A percentile compares a stretch with the other conserved stretches of the same genome.
phyloP scores from a whole-genome alignment of 2,329 filamentous ascomycete species.

The Ascochyta fabae region DNA sequence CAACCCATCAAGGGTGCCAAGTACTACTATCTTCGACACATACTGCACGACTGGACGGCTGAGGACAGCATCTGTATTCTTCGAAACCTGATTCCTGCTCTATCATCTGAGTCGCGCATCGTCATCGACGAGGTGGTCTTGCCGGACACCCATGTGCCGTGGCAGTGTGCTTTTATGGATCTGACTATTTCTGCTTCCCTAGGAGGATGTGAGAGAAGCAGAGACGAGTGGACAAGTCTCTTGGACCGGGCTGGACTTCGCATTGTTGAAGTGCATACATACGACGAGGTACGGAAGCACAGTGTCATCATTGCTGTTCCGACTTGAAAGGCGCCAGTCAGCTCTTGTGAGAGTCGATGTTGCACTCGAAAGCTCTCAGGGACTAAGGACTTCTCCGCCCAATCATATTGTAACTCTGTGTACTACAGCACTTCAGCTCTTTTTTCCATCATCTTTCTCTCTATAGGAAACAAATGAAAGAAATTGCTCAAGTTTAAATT shows the following conservation, averaged over 20 bases:
- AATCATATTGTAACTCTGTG: no score
- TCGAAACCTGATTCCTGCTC: constrained; percentile 29
- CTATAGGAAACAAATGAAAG: no score
- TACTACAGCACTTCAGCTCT: no score
- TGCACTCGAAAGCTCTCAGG: no score
- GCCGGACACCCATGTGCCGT: constrained; percentile 37
- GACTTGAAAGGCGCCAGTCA: no score
- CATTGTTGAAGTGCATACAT: constrained; percentile 32
- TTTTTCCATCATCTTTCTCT: no score
- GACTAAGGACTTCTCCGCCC: no score
- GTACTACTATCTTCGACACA: constrained; percentile 42
- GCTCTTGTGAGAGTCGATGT: no score
- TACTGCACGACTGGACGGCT: constrained; percentile 46
- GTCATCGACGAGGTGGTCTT: constrained; percentile 44
- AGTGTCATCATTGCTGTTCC: constrained; percentile 31
- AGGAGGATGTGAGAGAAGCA: constrained; percentile 36
- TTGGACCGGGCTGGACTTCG: constrained; percentile 34
- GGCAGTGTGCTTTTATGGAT: constrained; percentile 40
- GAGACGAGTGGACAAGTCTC: constrained; percentile 26
- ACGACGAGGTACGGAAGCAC: constrained; percentile 34
- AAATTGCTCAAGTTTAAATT: no score
- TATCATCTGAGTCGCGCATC: constrained; percentile 37
- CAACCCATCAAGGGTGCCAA: constrained; percentile 40
- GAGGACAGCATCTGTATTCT: constrained; percentile 38
- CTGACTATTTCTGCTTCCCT: constrained; percentile 35